Evolutionary conservation across 163 green algal species (phyloP).

Genomic region (Prototheca cutis): DNA sequence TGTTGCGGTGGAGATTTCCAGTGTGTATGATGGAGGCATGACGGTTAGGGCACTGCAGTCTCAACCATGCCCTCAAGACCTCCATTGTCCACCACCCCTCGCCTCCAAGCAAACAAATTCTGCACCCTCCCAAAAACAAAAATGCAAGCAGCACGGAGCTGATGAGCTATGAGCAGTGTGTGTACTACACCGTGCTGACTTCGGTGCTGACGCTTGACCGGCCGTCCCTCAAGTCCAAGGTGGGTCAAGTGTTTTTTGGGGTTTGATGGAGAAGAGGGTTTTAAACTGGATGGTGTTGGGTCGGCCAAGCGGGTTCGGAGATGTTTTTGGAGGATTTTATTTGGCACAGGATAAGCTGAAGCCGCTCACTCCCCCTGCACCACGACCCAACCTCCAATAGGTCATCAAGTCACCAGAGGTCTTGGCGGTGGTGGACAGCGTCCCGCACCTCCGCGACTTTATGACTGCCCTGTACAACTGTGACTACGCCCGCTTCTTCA

Average conservation of each 20-base stretch:
- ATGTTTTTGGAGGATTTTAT: no score
- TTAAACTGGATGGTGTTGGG: not conserved
- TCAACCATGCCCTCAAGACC: no score
- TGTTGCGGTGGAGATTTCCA: no score
- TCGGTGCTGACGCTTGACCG: slow-evolving; percentile 62
- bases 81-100: no score
- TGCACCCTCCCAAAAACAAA: no score
- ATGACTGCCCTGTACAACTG: slow-evolving; percentile 85
- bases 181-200: slow-evolving; percentile 88
- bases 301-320: not conserved
- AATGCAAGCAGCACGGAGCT: slow-evolving; percentile 84
- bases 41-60: no score
- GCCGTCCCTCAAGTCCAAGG: slow-evolving; percentile 52
- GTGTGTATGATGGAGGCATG: no score
- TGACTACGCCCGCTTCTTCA: slow-evolving; percentile 86
- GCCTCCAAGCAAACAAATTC: no score
- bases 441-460: slow-evolving; percentile 67
- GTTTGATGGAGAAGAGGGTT: not conserved
- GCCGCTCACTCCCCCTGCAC: not conserved
- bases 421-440: slow-evolving; percentile 76
- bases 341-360: no score
- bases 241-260: no score
- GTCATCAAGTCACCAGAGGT: slow-evolving; percentile 96
- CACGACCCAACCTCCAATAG: slow-evolving; percentile 7
- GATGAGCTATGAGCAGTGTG: slow-evolving; percentile 72